Evolutionary conservation across 208 protist genomes (phyloP).

Genomic region (Crithidia fasciculata): DNA sequence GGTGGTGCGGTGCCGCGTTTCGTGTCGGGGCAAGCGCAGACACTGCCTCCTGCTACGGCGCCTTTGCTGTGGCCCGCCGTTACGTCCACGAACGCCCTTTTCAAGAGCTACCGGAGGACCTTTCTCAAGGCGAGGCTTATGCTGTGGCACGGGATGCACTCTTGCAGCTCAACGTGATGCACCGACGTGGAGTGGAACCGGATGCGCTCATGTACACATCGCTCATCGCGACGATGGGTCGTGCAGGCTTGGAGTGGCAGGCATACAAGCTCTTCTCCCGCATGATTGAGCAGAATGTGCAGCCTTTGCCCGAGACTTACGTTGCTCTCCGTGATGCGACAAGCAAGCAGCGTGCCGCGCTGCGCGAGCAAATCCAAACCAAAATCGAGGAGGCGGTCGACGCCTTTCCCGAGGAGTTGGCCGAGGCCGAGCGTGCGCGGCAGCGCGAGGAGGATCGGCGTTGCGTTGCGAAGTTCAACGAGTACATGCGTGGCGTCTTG

Average conservation of each 20-base stretch:
- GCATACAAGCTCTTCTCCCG: slow-evolving; percentile 94
- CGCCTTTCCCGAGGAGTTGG: slow-evolving; percentile 77
- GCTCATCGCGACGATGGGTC: slow-evolving; percentile 89
- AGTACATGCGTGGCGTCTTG: slow-evolving; percentile 80
- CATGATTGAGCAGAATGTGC: slow-evolving; percentile 88
- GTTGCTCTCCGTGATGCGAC: slow-evolving; percentile 87
- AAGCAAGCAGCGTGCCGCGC: slow-evolving; percentile 39
- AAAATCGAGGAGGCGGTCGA: slow-evolving; percentile 87
- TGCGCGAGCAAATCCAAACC: slow-evolving; percentile 81
- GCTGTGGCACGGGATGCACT: slow-evolving; percentile 80
- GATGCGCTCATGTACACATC: slow-evolving; percentile 94
- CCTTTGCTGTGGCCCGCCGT: slow-evolving; percentile 13
- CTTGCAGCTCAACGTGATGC: slow-evolving; percentile 94
- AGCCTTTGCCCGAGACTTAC: slow-evolving; percentile 91
- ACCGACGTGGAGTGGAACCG: slow-evolving; percentile 87
- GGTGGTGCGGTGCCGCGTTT: not conserved
- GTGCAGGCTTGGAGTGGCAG: slow-evolving; percentile 89
- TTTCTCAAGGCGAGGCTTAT: slow-evolving; percentile 68
- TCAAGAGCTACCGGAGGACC: slow-evolving; percentile 54
- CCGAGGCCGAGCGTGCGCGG: slow-evolving; percentile 57
- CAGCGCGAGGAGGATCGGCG: slow-evolving; percentile 73
- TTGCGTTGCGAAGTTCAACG: slow-evolving; percentile 84
- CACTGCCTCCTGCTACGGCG: not conserved
- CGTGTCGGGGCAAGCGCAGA: not conserved
- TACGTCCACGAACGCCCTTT: slow-evolving; percentile 74